A percentile compares a stretch with the other conserved stretches of the same genome.
These are phyloP conservation scores for Candida pseudoviswanathii DNA, from an alignment of 1,139 yeast genomes.

Conservation along the genomic window DNA sequence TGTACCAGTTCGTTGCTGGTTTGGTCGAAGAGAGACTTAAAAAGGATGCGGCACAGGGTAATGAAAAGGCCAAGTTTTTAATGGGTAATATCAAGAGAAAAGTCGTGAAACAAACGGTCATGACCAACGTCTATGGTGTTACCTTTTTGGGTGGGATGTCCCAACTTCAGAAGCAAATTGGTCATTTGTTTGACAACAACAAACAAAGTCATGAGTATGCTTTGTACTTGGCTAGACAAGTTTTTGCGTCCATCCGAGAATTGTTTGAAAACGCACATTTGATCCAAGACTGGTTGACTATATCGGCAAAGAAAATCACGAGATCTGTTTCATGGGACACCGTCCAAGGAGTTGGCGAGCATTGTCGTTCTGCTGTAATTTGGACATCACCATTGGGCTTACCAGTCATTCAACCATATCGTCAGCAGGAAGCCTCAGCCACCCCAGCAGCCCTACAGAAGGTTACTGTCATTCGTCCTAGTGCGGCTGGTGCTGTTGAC, in stretches of 20 bases:
- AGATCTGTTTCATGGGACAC: slow-evolving; percentile 74
- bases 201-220: slow-evolving; percentile 47
- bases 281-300: slow-evolving; percentile 96
- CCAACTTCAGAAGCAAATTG: slow-evolving; percentile 75
- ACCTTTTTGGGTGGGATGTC: slow-evolving; percentile 91
- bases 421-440: slow-evolving; percentile 63
- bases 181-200: slow-evolving; percentile 45
- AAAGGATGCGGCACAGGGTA: slow-evolving; percentile 58
- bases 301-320: slow-evolving; percentile 78
- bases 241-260: slow-evolving; percentile 81
- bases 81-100: slow-evolving; percentile 76
- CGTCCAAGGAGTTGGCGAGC: too few species aligned
- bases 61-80: slow-evolving; percentile 54
- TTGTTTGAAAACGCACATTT: slow-evolving; percentile 90
- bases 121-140: slow-evolving; percentile 98
- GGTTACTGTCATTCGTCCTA: slow-evolving; percentile 81
- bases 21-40: slow-evolving; percentile 66
- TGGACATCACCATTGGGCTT: slow-evolving; percentile 97
- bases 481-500: slow-evolving; percentile 78
- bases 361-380: slow-evolving; percentile 88
- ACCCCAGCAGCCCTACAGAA: slow-evolving; percentile 82
- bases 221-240: slow-evolving; percentile 72
- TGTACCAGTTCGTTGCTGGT: slow-evolving; percentile 79
- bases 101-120: slow-evolving; percentile 93
- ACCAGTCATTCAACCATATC: slow-evolving; percentile 95